Conservation (phyloP, 441 rosid genomes). For the Pelargonium fulgidum region DNA sequence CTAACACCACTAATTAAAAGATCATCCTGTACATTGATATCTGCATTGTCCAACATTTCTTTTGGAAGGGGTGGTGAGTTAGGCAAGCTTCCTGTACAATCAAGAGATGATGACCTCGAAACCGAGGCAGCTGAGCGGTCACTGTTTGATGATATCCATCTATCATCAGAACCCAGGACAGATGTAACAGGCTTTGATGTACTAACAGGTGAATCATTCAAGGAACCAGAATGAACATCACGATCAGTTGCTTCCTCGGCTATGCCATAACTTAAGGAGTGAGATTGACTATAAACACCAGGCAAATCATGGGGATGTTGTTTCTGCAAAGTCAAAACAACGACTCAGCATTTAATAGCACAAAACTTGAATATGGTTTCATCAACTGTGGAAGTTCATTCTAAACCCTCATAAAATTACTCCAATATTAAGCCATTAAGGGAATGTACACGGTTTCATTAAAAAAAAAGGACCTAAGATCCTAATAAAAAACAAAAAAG, state of each 20-base stretch:
- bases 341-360: slow-evolving; percentile 11
- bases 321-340: slow-evolving; percentile 32
- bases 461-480: background rate
- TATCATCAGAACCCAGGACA: slow-evolving; percentile 20
- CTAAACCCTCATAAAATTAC: background rate
- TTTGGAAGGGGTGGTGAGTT: slow-evolving; percentile 11
- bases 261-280: slow-evolving; percentile 34
- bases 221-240: slow-evolving; percentile 29
- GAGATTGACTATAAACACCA: slow-evolving; percentile 36
- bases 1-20: slow-evolving; percentile 17
- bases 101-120: slow-evolving; percentile 22
- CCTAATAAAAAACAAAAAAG: background rate
- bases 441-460: background rate
- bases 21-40: slow-evolving; percentile 13
- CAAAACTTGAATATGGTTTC: slow-evolving; percentile 6
- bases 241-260: slow-evolving; percentile 28
- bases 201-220: slow-evolving; percentile 23
- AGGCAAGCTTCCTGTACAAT: slow-evolving; percentile 20
- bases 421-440: background rate
- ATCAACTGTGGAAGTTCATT: background rate
- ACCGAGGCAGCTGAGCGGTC: slow-evolving; percentile 16
- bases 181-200: slow-evolving; percentile 24
- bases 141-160: slow-evolving; percentile 14
- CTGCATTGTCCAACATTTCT: slow-evolving; percentile 18
- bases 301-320: slow-evolving; percentile 29